A percentile compares a stretch with the other conserved stretches of the same genome.
These are phyloP conservation scores for Ascochyta rabiei DNA, from an alignment of 2,329 filamentous ascomycete genomes.

Conservation along the genomic window DNA sequence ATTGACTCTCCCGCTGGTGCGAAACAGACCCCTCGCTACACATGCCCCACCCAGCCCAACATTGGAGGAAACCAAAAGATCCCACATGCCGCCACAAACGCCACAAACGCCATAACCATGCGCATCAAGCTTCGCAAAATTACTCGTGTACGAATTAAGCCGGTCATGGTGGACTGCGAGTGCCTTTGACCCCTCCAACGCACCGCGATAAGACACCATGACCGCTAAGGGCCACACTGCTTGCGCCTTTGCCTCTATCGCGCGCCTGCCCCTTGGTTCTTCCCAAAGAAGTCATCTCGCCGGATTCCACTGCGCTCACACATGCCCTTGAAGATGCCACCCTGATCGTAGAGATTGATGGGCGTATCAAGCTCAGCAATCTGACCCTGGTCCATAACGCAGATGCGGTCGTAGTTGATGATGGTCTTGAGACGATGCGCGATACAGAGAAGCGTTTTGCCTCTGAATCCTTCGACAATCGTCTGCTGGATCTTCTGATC, in stretches of 20 bases:
- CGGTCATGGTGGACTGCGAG: conserved; percentile 9
- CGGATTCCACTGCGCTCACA: conserved; percentile 84
- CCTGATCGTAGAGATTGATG: conserved; percentile 71
- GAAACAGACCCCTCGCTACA: conserved; percentile 14
- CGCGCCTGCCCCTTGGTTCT: conserved; percentile 10
- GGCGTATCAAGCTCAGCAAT: conserved; percentile 90
- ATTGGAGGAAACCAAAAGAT: conserved; percentile 6
- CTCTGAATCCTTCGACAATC: conserved; percentile 82
- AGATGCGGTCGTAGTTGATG: conserved; percentile 91
- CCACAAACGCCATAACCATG: conserved; percentile 29
- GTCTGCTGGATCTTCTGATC: conserved; percentile 84
- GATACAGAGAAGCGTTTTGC: conserved; percentile 89
- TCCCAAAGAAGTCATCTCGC: conserved; percentile 54
- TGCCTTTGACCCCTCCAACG: conserved; percentile 2
- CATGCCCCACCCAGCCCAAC: conserved; percentile 4
- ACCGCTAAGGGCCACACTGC: neutral
- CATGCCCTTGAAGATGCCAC: conserved; percentile 86
- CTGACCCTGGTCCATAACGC: conserved; percentile 88
- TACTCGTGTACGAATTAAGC: conserved; percentile 23
- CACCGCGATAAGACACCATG: conserved; percentile 6
- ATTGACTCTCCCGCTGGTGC: neutral
- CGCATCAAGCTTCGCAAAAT: conserved; percentile 21
- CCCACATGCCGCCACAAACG: conserved; percentile 27
- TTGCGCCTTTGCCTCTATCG: conserved; percentile 1
- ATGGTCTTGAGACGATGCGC: conserved; percentile 92